Conservation (phyloP, 768 basidiomycete genomes). For the Podaxis mareebaensis region DNA sequence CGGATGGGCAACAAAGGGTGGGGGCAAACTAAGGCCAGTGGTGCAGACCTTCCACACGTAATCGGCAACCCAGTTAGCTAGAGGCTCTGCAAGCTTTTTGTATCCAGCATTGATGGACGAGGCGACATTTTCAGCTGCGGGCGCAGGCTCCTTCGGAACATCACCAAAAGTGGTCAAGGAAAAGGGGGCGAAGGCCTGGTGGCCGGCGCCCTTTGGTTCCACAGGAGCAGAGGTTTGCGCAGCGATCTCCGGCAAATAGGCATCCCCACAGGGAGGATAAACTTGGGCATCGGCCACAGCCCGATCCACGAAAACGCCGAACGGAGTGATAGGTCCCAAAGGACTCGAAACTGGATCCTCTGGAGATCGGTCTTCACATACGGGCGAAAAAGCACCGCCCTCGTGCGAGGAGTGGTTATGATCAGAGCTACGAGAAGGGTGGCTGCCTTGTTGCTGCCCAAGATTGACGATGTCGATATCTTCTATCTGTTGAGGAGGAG, state of each 20-base stretch:
- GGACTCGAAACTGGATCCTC: conserved; percentile 67
- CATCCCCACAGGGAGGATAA: conserved; percentile 10
- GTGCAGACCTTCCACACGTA: conserved; percentile 86
- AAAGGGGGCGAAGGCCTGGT: conserved; percentile 19
- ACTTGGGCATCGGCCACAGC: conserved; percentile 50
- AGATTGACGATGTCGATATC: conserved; percentile 12
- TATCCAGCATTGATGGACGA: conserved; percentile 57
- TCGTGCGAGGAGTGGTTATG: conserved; percentile 1
- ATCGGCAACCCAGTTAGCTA: conserved; percentile 76
- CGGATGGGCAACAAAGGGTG: conserved; percentile 53
- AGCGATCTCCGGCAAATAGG: background rate
- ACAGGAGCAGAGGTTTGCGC: conserved; percentile 4
- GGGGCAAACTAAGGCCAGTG: conserved; percentile 62
- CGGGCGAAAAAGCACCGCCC: conserved; percentile 56
- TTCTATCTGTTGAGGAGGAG: conserved; percentile 13
- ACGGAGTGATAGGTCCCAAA: conserved; percentile 73
- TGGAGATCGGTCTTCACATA: conserved; percentile 69
- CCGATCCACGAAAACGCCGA: conserved; percentile 74
- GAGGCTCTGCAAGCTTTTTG: conserved; percentile 73
- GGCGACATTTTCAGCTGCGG: conserved; percentile 45
- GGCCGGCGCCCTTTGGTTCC: background rate
- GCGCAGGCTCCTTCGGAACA: conserved; percentile 38
- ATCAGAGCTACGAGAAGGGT: background rate
- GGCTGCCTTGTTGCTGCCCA: background rate
- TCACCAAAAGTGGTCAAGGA: conserved; percentile 29